These are phyloP conservation scores for Sugiyamaella smithiae DNA, from an alignment of 805 yeast species.

Conservation along the genomic window DNA sequence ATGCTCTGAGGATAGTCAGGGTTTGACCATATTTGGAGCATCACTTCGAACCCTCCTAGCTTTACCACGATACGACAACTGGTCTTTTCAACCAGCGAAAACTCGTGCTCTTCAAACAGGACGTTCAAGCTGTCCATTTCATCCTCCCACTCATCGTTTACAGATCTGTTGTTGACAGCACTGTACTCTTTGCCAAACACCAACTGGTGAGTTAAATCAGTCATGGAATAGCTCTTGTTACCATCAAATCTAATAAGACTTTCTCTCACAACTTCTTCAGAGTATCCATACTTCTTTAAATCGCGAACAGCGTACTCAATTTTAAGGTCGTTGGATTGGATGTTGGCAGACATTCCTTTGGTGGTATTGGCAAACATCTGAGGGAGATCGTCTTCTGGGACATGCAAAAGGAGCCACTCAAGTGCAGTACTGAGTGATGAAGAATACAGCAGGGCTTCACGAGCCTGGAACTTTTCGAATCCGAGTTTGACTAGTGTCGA, in stretches of 20 bases:
- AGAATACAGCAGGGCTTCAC: slow-evolving; percentile 64
- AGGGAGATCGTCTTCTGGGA: slow-evolving; percentile 95
- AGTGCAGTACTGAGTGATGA: slow-evolving; percentile 49
- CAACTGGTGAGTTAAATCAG: slow-evolving; percentile 33
- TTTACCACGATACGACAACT: slow-evolving; percentile 12
- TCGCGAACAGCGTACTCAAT: slow-evolving; percentile 58
- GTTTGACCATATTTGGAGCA: slow-evolving; percentile 39
- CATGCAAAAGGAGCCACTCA: slow-evolving; percentile 79
- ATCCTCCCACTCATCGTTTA: slow-evolving; percentile 59
- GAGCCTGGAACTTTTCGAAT: slow-evolving; percentile 64
- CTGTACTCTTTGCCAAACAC: slow-evolving; percentile 8
- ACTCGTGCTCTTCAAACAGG: slow-evolving; percentile 49
- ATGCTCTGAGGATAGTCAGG: slow-evolving; percentile 58
- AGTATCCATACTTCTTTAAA: slow-evolving; percentile 65
- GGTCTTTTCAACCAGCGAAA: slow-evolving; percentile 24
- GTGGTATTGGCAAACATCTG: slow-evolving; percentile 33
- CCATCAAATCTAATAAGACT: slow-evolving; percentile 42
- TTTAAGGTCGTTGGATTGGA: slow-evolving; percentile 48
- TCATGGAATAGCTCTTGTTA: slow-evolving; percentile 52
- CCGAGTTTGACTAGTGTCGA: slow-evolving; percentile 49
- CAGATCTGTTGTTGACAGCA: not conserved
- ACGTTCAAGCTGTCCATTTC: slow-evolving; percentile 67
- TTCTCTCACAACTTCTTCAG: slow-evolving; percentile 57
- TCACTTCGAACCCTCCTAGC: not conserved
- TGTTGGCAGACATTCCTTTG: slow-evolving; percentile 33